A percentile compares a stretch with the other conserved stretches of the same genome.
Conservation (phyloP, 2,329 filamentous ascomycete species). For the Calonectria montana region DNA sequence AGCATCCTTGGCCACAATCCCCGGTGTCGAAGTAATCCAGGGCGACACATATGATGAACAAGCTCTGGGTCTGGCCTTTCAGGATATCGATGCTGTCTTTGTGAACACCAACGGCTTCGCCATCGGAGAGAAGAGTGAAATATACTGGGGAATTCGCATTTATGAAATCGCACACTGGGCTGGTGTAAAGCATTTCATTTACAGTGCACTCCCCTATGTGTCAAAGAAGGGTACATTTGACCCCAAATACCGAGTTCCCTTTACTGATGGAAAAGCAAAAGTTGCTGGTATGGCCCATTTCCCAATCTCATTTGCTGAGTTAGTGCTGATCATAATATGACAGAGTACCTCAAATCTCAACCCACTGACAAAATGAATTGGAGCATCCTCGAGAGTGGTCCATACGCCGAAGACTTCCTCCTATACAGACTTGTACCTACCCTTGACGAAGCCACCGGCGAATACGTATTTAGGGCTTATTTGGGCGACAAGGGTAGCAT, state of each 20-base stretch:
- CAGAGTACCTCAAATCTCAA: slow-evolving; percentile 5
- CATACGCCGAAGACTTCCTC: slow-evolving; percentile 5
- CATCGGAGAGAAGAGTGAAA: slow-evolving; percentile 24
- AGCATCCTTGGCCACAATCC: background rate
- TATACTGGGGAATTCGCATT: slow-evolving; percentile 29
- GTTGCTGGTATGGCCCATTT: background rate
- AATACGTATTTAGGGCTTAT: slow-evolving; percentile 1
- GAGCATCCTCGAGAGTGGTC: background rate
- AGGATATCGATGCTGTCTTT: slow-evolving; percentile 16
- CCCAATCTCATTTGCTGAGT: background rate
- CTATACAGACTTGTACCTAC: background rate
- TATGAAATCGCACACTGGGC: slow-evolving; percentile 26
- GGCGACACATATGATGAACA: slow-evolving; percentile 25
- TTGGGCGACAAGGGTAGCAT: slow-evolving; percentile 2
- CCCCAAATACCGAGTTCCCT: slow-evolving; percentile 17
- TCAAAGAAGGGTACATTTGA: slow-evolving; percentile 24
- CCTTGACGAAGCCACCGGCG: background rate
- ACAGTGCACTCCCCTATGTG: slow-evolving; percentile 18
- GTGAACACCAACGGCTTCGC: slow-evolving; percentile 33
- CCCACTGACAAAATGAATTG: background rate
- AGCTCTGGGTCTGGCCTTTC: slow-evolving; percentile 9
- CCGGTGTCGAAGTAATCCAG: slow-evolving; percentile 16
- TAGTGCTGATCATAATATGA: background rate
- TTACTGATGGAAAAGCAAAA: background rate
- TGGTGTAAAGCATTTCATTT: slow-evolving; percentile 25